phyloP scores from a whole-genome alignment of 768 basidiomycete species.

The Trametes coccinea region DNA sequence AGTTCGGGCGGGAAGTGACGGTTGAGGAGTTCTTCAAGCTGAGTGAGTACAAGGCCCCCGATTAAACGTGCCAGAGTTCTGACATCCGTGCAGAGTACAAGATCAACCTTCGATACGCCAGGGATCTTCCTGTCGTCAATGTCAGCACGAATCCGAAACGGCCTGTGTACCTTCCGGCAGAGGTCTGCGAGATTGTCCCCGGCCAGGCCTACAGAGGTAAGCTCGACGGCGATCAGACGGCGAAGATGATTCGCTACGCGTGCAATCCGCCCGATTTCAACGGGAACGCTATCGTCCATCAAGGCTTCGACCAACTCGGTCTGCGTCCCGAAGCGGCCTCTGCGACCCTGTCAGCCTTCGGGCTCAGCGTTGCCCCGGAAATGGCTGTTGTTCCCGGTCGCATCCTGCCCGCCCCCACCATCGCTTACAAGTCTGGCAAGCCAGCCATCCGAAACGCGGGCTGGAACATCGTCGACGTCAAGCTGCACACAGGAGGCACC shows the following conservation, averaged over 20 bases:
- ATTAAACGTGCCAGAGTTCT: background rate
- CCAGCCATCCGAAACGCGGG: conserved; percentile 54
- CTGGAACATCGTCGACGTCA: conserved; percentile 77
- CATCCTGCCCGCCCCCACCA: conserved; percentile 56
- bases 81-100: conserved; percentile 51
- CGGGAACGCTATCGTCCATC: conserved; percentile 53
- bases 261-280: conserved; percentile 64
- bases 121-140: conserved; percentile 40
- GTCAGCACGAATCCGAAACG: conserved; percentile 31
- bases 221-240: conserved; percentile 60
- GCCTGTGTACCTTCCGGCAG: conserved; percentile 57
- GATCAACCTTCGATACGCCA: conserved; percentile 44
- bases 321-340: conserved; percentile 41
- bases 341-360: conserved; percentile 53
- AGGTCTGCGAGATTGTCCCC: conserved; percentile 64
- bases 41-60: conserved; percentile 47
- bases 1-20: conserved; percentile 54
- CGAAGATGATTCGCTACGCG: conserved; percentile 69
- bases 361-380: conserved; percentile 50
- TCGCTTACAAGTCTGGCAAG: conserved; percentile 54
- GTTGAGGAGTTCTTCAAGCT: conserved; percentile 64
- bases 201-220: conserved; percentile 63
- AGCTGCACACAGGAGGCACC: conserved; percentile 57
- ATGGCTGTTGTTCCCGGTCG: conserved; percentile 70
- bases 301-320: conserved; percentile 61